phyloP scores from a whole-genome alignment of 495 filamentous ascomycete species.

The Aspergillus conjunctus region DNA sequence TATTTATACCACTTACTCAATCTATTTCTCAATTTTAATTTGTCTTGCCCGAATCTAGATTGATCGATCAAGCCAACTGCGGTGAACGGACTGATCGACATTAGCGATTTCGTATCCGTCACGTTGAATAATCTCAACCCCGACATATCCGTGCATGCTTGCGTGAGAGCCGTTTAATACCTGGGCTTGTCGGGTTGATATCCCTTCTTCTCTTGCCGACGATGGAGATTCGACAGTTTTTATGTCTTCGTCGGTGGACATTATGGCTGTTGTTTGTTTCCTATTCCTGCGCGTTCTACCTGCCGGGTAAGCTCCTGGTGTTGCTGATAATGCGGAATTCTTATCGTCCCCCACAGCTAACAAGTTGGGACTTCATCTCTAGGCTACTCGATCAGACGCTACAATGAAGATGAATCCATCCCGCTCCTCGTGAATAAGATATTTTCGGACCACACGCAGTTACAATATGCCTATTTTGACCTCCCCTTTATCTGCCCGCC shows the following conservation, averaged over 20 bases:
- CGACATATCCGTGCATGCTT: slow-evolving; percentile 26
- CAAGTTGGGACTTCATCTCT: not conserved
- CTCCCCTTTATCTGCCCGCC: slow-evolving; percentile 90
- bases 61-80: not conserved
- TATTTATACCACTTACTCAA: not conserved
- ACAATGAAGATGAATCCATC: slow-evolving; percentile 76
- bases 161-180: slow-evolving; percentile 20
- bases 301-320: slow-evolving; percentile 62
- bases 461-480: slow-evolving; percentile 93
- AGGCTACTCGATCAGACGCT: slow-evolving; percentile 81
- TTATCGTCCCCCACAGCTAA: slow-evolving; percentile 21
- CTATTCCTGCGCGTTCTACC: slow-evolving; percentile 67
- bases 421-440: slow-evolving; percentile 94
- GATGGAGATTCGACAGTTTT: slow-evolving; percentile 32
- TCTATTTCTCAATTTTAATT: not conserved
- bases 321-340: slow-evolving; percentile 1
- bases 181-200: slow-evolving; percentile 20
- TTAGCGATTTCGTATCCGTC: slow-evolving; percentile 24
- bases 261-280: slow-evolving; percentile 46
- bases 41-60: not conserved
- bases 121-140: slow-evolving; percentile 20
- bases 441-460: slow-evolving; percentile 87
- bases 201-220: slow-evolving; percentile 22
- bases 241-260: slow-evolving; percentile 31
- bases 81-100: slow-evolving; percentile 18